Evolutionary conservation across 1,284 basidiomycete species (phyloP).

Genomic region (Leccinum subfulvum): DNA sequence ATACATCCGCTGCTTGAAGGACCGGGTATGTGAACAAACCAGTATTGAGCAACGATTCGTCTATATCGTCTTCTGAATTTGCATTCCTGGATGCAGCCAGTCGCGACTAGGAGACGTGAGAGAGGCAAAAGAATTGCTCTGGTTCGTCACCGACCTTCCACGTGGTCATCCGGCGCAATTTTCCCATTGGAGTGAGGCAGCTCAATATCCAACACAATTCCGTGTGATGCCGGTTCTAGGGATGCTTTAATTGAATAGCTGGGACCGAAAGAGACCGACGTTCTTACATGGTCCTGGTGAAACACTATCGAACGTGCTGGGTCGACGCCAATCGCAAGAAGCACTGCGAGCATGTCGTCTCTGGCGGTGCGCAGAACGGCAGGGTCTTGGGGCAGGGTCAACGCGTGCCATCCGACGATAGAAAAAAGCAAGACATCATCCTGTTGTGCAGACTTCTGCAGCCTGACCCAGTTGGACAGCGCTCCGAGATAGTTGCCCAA

Average conservation of each 20-base stretch:
- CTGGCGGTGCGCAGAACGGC: constrained; percentile 59
- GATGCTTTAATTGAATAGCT: constrained; percentile 36
- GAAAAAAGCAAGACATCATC: constrained; percentile 77
- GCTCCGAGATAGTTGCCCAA: constrained; percentile 94
- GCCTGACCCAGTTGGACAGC: constrained; percentile 81
- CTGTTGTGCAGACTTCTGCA: constrained; percentile 61
- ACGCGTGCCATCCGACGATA: constrained; percentile 89
- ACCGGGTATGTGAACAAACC: constrained; percentile 93
- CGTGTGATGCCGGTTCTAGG: constrained; percentile 78
- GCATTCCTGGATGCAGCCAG: constrained; percentile 75
- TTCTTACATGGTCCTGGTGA: constrained; percentile 83
- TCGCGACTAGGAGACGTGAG: constrained; percentile 53
- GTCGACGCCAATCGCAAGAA: constrained; percentile 86
- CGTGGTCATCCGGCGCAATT: constrained; percentile 87
- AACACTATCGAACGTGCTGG: constrained; percentile 69
- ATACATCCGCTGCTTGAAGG: constrained; percentile 90
- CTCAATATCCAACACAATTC: constrained; percentile 93
- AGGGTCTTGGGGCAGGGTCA: constrained; percentile 88
- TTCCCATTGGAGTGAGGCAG: constrained; percentile 82
- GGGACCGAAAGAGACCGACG: constrained; percentile 2
- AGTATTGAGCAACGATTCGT: constrained; percentile 79
- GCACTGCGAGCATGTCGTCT: constrained; percentile 77
- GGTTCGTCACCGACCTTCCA: constrained; percentile 73
- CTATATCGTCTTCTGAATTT: constrained; percentile 70
- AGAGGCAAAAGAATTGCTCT: neutral